Conservation (phyloP, 2,329 filamentous ascomycete species). For the Dothistroma pini region DNA sequence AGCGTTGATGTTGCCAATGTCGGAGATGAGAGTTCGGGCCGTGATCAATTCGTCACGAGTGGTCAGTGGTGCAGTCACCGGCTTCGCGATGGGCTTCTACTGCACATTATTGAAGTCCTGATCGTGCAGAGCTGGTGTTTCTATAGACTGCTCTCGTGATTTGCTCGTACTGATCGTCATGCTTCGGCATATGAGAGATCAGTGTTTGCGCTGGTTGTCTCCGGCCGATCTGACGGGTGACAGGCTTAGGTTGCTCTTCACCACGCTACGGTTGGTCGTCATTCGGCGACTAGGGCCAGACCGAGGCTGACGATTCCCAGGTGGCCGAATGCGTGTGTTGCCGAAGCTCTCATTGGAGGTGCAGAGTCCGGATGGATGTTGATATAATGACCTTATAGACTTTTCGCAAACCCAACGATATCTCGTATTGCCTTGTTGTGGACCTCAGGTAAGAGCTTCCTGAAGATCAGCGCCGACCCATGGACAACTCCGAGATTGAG, state of each 20-base stretch:
- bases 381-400: conserved; percentile 15
- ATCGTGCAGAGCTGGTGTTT: background rate
- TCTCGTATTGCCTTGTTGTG: conserved; percentile 23
- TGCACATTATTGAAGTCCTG: background rate
- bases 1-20: conserved; percentile 22
- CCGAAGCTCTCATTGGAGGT: background rate
- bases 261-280: background rate
- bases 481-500: conserved; percentile 30
- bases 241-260: background rate
- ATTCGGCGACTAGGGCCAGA: background rate
- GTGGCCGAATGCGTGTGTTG: background rate
- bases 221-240: too few species aligned
- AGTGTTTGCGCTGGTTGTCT: background rate
- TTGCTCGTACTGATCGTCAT: background rate
- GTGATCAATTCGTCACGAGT: conserved; percentile 15
- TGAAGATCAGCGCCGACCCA: conserved; percentile 24
- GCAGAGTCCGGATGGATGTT: too few species aligned
- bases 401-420: conserved; percentile 28
- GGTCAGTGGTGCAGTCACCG: background rate
- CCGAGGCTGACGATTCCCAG: background rate
- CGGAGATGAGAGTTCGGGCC: conserved; percentile 18
- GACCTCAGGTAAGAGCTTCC: conserved; percentile 27
- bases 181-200: background rate
- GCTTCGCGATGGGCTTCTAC: background rate
- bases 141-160: background rate